Base-by-base conservation (phyloP, 2,329 filamentous ascomycete genomes). In the Myriosclerotinia duriaeana region DNA sequence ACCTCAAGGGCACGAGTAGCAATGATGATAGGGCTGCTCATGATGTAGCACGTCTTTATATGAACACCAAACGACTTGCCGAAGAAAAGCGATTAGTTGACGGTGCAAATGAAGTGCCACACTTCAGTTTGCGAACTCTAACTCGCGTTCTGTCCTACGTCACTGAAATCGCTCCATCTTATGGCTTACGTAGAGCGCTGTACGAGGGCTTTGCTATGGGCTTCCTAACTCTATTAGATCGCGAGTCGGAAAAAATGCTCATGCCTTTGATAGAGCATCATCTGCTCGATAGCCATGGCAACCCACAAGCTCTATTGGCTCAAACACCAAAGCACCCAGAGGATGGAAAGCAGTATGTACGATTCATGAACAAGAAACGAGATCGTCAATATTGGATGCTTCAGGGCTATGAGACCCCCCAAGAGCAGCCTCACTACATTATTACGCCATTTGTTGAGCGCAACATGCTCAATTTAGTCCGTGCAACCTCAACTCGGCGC, bases 161-260 rank as follows among this genome's bases (percentile, higher is more conserved):
- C 22, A 88, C 89, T 70, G 90, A 93, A 64, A 93, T 97, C 70
- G 86, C 91, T 0, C 87, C 92, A 0, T 85, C 90, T 5, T 97
- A 97, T 78, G 93, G 91, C 15, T 80, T 98, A 53, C 87, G 95
- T 34, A 83, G 96, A 74, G 91, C 94, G 14, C 81, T 98, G 1
- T 97, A 91, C 70, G 95, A 99, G 80, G 96, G 95, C 0, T 98
- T 98, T 76, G 93, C 92, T 20, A 99, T 99, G 96, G 95, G 93
- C 60, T 99, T 99, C 75, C 80, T 97, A 66, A 99, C 96, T 0
- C 85, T 97, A 7, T 83, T 99, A 15, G 89, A 94, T 74, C 85
- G 87, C 73, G 86, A 89, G 40, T 98, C 95, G 0, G 93, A 97
- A 77, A 84, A 86, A 67, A 80, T 93, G 60, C 84, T 98, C 5